phyloP scores from a whole-genome alignment of 2,329 filamentous ascomycete genomes.

The Pyrenochaeta sp. region DNA sequence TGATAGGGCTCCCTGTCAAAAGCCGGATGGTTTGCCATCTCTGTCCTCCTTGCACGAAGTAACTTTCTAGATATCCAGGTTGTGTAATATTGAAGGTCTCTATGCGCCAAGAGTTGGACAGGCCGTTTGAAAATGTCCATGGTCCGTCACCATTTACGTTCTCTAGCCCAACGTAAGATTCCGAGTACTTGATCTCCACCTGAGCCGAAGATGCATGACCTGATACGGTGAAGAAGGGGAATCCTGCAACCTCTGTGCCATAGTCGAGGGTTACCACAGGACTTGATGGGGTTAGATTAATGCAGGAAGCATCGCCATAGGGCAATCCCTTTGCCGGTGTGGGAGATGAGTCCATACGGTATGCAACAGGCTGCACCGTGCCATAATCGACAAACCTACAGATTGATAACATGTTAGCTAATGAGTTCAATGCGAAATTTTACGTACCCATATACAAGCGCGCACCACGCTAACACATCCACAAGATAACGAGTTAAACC shows the following conservation, averaged over 20 bases:
- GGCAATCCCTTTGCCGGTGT: no score
- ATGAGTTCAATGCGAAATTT: no score
- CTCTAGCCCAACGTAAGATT: neutral
- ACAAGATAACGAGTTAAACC: no score
- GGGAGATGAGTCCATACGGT: neutral
- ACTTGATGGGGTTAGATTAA: constrained; percentile 8
- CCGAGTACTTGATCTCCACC: no score
- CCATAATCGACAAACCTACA: constrained; percentile 7
- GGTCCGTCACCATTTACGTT: constrained; percentile 17
- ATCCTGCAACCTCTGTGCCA: constrained; percentile 23
- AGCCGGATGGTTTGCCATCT: constrained; percentile 51
- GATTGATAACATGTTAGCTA: no score
- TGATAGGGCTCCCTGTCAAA: constrained; percentile 43
- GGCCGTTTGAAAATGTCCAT: constrained; percentile 23
- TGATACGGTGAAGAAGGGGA: constrained; percentile 15
- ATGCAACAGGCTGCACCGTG: neutral
- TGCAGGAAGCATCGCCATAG: no score
- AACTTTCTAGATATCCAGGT: constrained; percentile 36
- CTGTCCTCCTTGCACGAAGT: constrained; percentile 52
- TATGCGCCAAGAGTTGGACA: no score
- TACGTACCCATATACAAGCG: no score
- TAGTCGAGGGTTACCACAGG: constrained; percentile 20
- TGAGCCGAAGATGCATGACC: neutral
- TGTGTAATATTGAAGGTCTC: constrained; percentile 49
- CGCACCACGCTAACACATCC: no score